Conservation (phyloP, 2,329 filamentous ascomycete genomes). For the Plenodomus biglobosus region DNA sequence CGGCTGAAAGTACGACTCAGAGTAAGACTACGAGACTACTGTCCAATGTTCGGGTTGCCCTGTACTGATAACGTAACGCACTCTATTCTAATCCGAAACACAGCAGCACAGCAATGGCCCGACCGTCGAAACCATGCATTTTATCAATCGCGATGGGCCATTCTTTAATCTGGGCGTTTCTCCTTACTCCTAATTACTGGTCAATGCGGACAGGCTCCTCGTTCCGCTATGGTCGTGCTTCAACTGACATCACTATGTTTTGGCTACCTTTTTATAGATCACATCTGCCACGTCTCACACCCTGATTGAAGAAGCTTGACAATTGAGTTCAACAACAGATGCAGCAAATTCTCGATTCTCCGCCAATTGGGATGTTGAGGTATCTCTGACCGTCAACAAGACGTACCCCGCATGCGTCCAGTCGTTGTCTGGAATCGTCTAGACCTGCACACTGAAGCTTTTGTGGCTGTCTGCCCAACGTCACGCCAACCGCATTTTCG, state of each 20-base stretch:
- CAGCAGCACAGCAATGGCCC: background rate
- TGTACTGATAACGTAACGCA: background rate
- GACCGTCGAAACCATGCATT: background rate
- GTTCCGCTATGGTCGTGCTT: background rate
- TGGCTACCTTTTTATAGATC: background rate
- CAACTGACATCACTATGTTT: background rate
- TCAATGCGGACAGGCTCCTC: background rate
- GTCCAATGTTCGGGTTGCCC: background rate
- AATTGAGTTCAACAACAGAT: background rate
- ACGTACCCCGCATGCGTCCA: conserved; percentile 9
- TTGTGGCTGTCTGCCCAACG: conserved; percentile 9
- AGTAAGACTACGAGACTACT: background rate
- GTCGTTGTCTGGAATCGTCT: conserved; percentile 7
- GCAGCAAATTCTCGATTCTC: background rate
- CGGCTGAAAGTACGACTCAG: background rate
- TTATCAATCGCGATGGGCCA: background rate
- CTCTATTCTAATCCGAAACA: background rate
- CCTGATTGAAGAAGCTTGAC: background rate
- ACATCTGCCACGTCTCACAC: background rate
- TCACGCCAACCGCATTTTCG: conserved; percentile 3
- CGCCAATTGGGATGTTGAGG: conserved; percentile 10
- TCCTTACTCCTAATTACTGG: too few species aligned
- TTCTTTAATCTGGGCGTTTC: too few species aligned
- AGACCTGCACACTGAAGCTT: conserved; percentile 8
- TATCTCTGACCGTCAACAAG: conserved; percentile 2